These are phyloP conservation scores for Sporothrix pallida DNA, from an alignment of 2,329 filamentous ascomycete genomes.

Conservation along the genomic window DNA sequence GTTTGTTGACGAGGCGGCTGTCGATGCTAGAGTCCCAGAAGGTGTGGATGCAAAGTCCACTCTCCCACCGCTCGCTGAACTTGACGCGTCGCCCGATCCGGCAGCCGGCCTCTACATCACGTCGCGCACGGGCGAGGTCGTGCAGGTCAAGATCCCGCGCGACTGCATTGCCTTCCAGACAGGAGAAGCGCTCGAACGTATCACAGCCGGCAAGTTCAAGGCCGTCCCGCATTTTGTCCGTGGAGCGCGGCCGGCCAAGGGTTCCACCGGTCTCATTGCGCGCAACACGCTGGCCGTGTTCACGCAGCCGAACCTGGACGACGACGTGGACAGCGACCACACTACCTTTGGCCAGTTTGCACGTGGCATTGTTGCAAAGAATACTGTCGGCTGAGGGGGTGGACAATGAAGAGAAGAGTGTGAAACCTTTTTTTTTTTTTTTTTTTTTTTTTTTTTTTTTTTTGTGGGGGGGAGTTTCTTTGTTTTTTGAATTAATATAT, in stretches of 20 bases:
- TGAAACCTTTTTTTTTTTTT: not conserved
- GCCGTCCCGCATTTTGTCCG: conserved; percentile 96
- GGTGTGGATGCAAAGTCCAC: conserved; percentile 41
- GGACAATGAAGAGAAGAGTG: not conserved
- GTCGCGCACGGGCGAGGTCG: conserved; percentile 77
- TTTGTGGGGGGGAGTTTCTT: too few species aligned
- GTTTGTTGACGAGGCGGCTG: conserved; percentile 80
- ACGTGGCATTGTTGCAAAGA: conserved; percentile 63
- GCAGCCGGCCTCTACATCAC: conserved; percentile 92
- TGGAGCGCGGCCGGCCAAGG: conserved; percentile 63
- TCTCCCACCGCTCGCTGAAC: conserved; percentile 67
- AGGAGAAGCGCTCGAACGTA: conserved; percentile 86
- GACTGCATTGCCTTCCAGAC: conserved; percentile 97
- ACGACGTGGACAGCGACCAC: conserved; percentile 72
- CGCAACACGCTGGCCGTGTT: conserved; percentile 94
- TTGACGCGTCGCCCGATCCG: conserved; percentile 78
- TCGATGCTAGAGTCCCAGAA: conserved; percentile 39
- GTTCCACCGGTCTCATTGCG: conserved; percentile 58
- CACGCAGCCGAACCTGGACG: conserved; percentile 90
- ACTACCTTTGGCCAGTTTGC: conserved; percentile 80
- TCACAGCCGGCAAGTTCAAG: conserved; percentile 88
- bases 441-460: not conserved
- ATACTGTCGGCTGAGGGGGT: conserved; percentile 52
- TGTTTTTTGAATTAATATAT: too few species aligned
- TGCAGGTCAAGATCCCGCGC: conserved; percentile 90